phyloP scores from a whole-genome alignment of 768 basidiomycete species.

The Mycena amicta region DNA sequence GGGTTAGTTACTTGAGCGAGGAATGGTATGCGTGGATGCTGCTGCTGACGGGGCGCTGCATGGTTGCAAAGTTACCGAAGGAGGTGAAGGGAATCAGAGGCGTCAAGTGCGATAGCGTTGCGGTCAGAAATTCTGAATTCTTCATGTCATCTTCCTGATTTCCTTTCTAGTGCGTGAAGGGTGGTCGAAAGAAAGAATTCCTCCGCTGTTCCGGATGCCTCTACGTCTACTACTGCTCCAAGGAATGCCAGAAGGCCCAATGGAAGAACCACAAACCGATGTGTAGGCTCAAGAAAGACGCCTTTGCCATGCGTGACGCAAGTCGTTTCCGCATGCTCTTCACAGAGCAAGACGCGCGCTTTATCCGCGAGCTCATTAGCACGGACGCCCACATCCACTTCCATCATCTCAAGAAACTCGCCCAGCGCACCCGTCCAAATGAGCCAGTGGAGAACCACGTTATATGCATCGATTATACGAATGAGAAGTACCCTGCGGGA shows the following conservation, averaged over 20 bases:
- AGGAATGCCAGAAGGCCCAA: conserved; percentile 10
- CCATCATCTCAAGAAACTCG: conserved; percentile 2
- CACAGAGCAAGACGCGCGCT: conserved; percentile 1
- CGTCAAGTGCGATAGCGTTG: background rate
- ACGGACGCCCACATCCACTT: conserved; percentile 5
- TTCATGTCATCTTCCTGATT: background rate
- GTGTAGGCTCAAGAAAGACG: conserved; percentile 8
- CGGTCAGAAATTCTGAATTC: background rate
- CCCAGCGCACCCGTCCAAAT: conserved; percentile 1
- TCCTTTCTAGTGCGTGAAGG: conserved; percentile 4
- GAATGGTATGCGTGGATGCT: conserved; percentile 8
- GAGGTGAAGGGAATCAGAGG: background rate
- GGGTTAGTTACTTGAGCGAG: conserved; percentile 2
- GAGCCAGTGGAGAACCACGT: conserved; percentile 11
- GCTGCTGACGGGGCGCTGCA: background rate
- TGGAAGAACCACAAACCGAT: conserved; percentile 12
- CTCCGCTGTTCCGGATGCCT: conserved; percentile 9
- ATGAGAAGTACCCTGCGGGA: conserved; percentile 13
- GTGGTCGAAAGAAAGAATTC: background rate
- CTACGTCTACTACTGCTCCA: conserved; percentile 15
- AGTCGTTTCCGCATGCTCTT: background rate
- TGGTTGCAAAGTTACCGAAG: conserved; percentile 9
- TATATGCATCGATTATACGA: conserved; percentile 16
- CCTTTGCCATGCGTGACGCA: background rate
- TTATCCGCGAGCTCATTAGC: conserved; percentile 3